Percentiles rank a stretch among this genome's conserved stretches.
phyloP scores from a whole-genome alignment of 2,329 filamentous ascomycete genomes.

The Calonectria pseudoturangicola region DNA sequence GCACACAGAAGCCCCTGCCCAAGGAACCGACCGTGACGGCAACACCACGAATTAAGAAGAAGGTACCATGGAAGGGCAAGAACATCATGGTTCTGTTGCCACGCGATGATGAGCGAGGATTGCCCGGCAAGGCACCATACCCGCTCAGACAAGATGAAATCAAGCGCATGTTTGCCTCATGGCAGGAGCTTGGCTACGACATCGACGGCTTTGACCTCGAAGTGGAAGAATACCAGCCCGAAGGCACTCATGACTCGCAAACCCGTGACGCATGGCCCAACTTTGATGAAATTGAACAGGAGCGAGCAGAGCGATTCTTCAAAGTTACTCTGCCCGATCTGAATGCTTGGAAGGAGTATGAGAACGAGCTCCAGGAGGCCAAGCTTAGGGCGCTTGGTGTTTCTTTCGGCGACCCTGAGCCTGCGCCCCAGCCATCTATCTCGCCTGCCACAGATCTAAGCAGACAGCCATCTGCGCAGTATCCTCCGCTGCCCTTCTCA shows the following conservation, averaged over 20 bases:
- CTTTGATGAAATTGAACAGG: conserved; percentile 73
- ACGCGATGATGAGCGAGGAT: conserved; percentile 79
- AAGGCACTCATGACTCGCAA: conserved; percentile 71
- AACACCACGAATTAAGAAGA: conserved; percentile 80
- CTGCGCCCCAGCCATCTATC: conserved; percentile 72
- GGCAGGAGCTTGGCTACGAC: conserved; percentile 82
- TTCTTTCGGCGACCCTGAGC: conserved; percentile 84
- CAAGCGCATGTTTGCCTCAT: conserved; percentile 77
- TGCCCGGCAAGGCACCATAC: conserved; percentile 70
- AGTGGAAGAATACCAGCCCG: conserved; percentile 63
- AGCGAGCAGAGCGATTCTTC: conserved; percentile 72
- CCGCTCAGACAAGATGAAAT: conserved; percentile 75
- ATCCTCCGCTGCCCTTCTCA: conserved; percentile 86
- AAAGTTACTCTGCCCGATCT: conserved; percentile 82
- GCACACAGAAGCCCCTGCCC: conserved; percentile 59
- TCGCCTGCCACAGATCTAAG: conserved; percentile 80
- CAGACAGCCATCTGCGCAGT: conserved; percentile 82
- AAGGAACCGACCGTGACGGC: conserved; percentile 60
- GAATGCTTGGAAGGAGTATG: conserved; percentile 84
- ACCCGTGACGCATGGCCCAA: conserved; percentile 82
- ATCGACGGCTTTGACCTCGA: conserved; percentile 81
- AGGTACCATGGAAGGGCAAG: conserved; percentile 84
- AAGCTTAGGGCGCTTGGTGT: conserved; percentile 95
- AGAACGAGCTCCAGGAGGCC: conserved; percentile 88
- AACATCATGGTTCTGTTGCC: conserved; percentile 83